Evolutionary conservation across 352 stramenopile species (phyloP), one percentile per base, ranked within the genome.

Genomic region (Phytopythium oedochilum): DNA sequence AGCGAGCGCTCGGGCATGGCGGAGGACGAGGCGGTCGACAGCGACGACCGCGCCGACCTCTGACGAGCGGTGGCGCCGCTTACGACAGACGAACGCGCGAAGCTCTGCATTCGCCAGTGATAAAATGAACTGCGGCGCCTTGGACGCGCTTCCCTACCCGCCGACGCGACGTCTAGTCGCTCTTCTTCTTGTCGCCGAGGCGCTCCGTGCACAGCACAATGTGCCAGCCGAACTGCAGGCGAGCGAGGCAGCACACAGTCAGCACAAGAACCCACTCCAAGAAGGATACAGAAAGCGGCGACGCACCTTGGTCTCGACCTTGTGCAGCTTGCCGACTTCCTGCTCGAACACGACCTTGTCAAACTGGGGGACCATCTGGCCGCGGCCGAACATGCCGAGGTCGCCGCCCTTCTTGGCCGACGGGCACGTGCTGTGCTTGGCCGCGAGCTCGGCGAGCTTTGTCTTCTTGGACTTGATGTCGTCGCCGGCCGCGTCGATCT

Each of bases 341-440:
- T 69, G 66, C 15, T 81, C 71, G 54, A 89, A 89, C 28, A 79
- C 72, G 23, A 83, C 60, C 60, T 82, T 80, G 57, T 92, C 80
- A 31, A 92, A 90, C 61, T 78, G 74, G 3, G 78, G 71, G 54
- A 89, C 74, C 83, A 92, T 92, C 66, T 88, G 63, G 6, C 78
- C 78, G 38, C 70, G 75, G 57, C 78, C 75, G 57, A 89, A 89
- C 63, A 78, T 77, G 52, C 75, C 75, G 36, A 89, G 70, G 53
- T 86, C 73, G 39, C 78, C 78, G 35, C 73, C 75, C 50, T 84
- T 84, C 55, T 70, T 73, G 53, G 77, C 73, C 32, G 75, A 86
- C 14, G 78, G 78, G 57, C 78, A 89, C 14, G 61, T 72, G 45
- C 75, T 86, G 55, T 86, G 63, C 36, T 55, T 70, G 23, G 47